These are phyloP conservation scores for Magnusiomyces paraingens DNA, from an alignment of 1,139 yeast species.

Conservation along the genomic window DNA sequence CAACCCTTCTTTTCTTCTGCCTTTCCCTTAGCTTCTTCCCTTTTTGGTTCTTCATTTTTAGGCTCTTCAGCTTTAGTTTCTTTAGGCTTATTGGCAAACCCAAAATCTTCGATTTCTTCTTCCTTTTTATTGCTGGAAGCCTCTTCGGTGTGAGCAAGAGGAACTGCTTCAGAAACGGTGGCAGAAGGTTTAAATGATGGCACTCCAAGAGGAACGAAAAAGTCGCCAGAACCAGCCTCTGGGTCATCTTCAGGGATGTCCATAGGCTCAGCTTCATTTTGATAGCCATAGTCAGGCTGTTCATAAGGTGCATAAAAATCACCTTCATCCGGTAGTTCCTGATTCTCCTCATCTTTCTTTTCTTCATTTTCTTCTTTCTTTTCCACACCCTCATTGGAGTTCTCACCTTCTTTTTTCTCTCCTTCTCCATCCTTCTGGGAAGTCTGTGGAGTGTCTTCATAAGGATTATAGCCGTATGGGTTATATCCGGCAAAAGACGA, in stretches of 20 bases:
- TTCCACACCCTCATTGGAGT: constrained; percentile 12
- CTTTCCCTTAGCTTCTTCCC: constrained; percentile 17
- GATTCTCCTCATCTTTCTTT: constrained; percentile 2
- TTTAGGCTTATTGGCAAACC: constrained; percentile 23
- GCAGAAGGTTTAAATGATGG: constrained; percentile 9
- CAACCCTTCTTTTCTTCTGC: constrained; percentile 36
- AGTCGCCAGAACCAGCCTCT: constrained; percentile 8
- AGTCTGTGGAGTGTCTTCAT: constrained; percentile 3
- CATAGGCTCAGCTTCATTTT: constrained; percentile 38
- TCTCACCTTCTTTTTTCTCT: constrained; percentile 6
- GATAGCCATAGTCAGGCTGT: constrained; percentile 32
- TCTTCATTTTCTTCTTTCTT: constrained; percentile 4
- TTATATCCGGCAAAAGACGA: constrained; percentile 7
- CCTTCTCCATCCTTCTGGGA: not conserved
- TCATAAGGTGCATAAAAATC: constrained; percentile 13
- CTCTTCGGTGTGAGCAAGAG: constrained; percentile 6
- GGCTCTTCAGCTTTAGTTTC: constrained; percentile 15
- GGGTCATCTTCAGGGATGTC: not conserved
- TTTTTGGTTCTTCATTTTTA: constrained; percentile 16
- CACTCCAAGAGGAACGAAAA: constrained; percentile 13
- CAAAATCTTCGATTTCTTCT: constrained; percentile 35
- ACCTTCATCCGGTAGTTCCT: constrained; percentile 5
- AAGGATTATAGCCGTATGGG: constrained; percentile 6
- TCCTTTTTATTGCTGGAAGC: constrained; percentile 31
- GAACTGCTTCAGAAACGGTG: constrained; percentile 1